Evolutionary conservation across 2,329 filamentous ascomycete species (phyloP).

Genomic region (Byssothecium circinans): DNA sequence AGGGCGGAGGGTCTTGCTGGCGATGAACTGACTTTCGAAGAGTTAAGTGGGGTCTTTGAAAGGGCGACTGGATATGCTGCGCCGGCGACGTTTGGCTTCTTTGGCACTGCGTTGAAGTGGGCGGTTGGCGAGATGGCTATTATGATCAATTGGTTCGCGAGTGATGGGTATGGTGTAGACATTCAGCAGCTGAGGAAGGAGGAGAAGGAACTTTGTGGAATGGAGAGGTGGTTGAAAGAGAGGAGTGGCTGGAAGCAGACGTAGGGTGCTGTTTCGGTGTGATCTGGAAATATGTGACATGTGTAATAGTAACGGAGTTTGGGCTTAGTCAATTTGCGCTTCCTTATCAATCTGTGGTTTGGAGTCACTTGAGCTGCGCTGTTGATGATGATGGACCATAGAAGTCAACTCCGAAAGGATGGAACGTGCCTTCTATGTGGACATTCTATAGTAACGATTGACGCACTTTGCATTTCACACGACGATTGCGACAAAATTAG

Average conservation of each 20-base stretch:
- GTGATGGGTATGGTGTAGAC: conserved; percentile 52
- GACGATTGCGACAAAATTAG: too few relatives aligned
- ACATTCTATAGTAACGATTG: too few relatives aligned
- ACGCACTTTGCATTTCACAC: too few relatives aligned
- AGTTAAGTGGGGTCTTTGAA: conserved; percentile 52
- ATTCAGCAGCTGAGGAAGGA: conserved; percentile 46
- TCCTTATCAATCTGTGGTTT: too few relatives aligned
- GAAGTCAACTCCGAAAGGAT: too few relatives aligned
- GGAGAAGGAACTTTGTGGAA: conserved; percentile 51
- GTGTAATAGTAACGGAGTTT: background rate
- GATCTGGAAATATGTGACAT: background rate
- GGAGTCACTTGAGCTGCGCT: too few relatives aligned
- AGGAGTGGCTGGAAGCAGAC: conserved; percentile 47
- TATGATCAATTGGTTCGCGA: conserved; percentile 57
- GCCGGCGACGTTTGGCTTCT: conserved; percentile 47
- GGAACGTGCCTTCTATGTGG: too few relatives aligned
- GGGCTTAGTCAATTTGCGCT: too few relatives aligned
- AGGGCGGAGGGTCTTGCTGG: conserved; percentile 54
- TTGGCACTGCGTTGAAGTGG: conserved; percentile 47
- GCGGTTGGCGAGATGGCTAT: conserved; percentile 47
- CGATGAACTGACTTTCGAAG: conserved; percentile 53
- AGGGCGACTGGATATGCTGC: conserved; percentile 49
- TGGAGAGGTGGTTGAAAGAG: conserved; percentile 52
- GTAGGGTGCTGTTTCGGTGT: conserved; percentile 6
- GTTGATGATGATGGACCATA: too few relatives aligned